Percentiles rank a stretch among this genome's conserved stretches.
phyloP scores from a whole-genome alignment of 2,329 filamentous ascomycete species.

The Aspergillus viridinutans region DNA sequence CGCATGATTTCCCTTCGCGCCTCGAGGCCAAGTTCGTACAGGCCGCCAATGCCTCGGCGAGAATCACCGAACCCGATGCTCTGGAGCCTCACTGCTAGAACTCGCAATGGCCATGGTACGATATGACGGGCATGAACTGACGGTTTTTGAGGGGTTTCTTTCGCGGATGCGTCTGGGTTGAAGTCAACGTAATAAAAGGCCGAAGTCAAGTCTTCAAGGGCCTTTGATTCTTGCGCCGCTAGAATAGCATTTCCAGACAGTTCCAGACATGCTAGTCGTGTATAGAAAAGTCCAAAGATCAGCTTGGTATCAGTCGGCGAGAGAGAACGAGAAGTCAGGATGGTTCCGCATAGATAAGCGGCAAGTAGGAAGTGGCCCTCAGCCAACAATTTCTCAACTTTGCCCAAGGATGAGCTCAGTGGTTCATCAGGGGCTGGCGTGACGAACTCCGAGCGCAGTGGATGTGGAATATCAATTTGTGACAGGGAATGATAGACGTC shows the following conservation, averaged over 20 bases:
- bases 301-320: constrained; percentile 52
- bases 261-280: constrained; percentile 74
- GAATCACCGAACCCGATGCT: constrained; percentile 82
- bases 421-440: constrained; percentile 61
- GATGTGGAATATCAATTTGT: constrained; percentile 53
- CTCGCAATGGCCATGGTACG: constrained; percentile 81
- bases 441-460: constrained; percentile 67
- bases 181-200: constrained; percentile 46
- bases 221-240: constrained; percentile 61
- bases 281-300: constrained; percentile 76
- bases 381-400: constrained; percentile 62
- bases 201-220: constrained; percentile 59
- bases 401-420: constrained; percentile 29
- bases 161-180: constrained; percentile 25
- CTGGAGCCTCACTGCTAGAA: constrained; percentile 78
- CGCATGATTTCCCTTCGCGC: constrained; percentile 59
- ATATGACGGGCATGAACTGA: constrained; percentile 64
- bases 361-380: constrained; percentile 76
- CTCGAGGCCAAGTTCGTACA: constrained; percentile 82
- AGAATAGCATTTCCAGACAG: constrained; percentile 69
- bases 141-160: constrained; percentile 61
- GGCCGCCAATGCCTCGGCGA: constrained; percentile 78
- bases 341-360: constrained; percentile 49
- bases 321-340: constrained; percentile 41
- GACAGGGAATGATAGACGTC: constrained; percentile 80